Base-by-base conservation (phyloP, 2,329 filamentous ascomycete genomes). In the Neoscytalidium dimidiatum region DNA sequence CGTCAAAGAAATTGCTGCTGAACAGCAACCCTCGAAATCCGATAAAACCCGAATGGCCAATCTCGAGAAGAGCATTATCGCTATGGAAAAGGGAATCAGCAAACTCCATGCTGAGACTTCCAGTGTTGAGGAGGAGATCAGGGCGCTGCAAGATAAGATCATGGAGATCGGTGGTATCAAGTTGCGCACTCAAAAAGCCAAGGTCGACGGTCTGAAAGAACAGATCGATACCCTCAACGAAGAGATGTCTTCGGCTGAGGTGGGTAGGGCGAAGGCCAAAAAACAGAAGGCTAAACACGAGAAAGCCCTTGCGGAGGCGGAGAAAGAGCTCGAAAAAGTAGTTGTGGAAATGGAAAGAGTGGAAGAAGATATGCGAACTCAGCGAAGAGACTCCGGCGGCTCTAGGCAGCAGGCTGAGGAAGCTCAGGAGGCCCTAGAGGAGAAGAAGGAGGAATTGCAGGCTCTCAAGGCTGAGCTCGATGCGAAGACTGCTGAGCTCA, bases 151-250 rank as follows among this genome's bases (percentile, higher is more conserved):
- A 75, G 90, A 95, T 84, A 96, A 94, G 83, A 99, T 99, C 73
- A 98, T 99, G 95, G 90, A 97, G 78, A 90, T 97, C 68, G 95
- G 95, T 73, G 95, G 95, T 78, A 93, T 98, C 72, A 93, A 92
- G 79, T 87, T 99, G 19, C 90, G 95, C 64, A 87, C 90, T 19
- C 94, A 99, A 75, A 94, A 95, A 71, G 89, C 92, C 67, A 96
- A 91, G 82, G 93, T 99, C 35, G 94, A 98, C 74, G 86, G 89
- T 6, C 82, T 96, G 68, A 97, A 96, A 75, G 91, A 93, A 71
- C 90, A 96, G 74, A 93, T 98, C 64, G 83, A 90, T 53, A 87
- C 89, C 13, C 85, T 96, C 66, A 89, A 87, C 61, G 94, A 98
- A 69, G 89, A 92, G 67, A 88, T 92, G 41, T 96, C 93, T 3